These are phyloP conservation scores for Botryotinia globosa DNA, from an alignment of 2,329 filamentous ascomycete genomes.

Conservation along the genomic window DNA sequence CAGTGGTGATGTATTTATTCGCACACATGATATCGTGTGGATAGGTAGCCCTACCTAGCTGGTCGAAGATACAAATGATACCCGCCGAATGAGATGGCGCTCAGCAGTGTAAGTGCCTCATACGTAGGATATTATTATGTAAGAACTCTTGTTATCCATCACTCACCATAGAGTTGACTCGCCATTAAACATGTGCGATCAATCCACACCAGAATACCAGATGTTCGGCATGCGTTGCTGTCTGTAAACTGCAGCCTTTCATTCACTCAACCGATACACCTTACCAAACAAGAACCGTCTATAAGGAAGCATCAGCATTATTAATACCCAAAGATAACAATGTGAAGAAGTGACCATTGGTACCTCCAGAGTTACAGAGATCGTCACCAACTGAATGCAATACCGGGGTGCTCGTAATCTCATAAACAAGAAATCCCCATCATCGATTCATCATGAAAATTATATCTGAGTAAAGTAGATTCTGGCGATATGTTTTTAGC, in stretches of 20 bases:
- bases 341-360: neutral
- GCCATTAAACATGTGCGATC: fast-evolving
- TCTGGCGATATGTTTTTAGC: neutral
- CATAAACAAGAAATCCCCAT: neutral
- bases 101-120: neutral
- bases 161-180: neutral
- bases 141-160: neutral
- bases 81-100: neutral
- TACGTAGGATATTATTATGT: neutral
- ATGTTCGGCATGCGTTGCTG: neutral
- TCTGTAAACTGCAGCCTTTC: neutral
- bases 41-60: neutral
- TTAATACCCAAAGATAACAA: neutral
- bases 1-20: neutral
- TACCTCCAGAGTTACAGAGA: neutral
- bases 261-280: neutral
- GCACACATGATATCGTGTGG: neutral
- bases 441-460: neutral
- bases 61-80: neutral
- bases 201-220: neutral
- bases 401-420: neutral
- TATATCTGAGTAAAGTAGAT: neutral
- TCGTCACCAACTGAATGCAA: neutral
- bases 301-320: neutral
- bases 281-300: neutral